phyloP scores from a whole-genome alignment of 768 basidiomycete species.

The Collybia sordida region DNA sequence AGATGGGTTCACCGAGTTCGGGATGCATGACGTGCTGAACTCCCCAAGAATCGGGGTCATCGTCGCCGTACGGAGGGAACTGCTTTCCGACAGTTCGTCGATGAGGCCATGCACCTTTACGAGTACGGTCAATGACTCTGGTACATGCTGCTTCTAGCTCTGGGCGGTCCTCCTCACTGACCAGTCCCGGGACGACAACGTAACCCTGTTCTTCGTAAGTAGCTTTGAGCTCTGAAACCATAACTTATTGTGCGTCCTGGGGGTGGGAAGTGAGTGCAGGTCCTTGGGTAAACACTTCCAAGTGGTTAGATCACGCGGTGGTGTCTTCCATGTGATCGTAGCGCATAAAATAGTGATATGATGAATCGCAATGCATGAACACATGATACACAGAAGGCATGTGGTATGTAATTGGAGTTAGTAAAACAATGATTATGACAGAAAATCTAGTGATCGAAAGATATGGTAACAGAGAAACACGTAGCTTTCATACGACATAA shows the following conservation, averaged over 20 bases:
- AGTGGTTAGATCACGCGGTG: no score
- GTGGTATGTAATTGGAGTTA: no score
- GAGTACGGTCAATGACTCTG: constrained; percentile 49
- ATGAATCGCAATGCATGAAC: no score
- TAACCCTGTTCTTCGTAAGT: constrained; percentile 65
- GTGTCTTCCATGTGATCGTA: no score
- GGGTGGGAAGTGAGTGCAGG: no score
- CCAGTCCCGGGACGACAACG: constrained; percentile 59
- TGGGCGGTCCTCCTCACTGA: constrained; percentile 36
- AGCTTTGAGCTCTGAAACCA: constrained; percentile 34
- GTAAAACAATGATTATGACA: no score
- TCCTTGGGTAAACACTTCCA: no score
- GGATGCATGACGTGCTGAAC: constrained; percentile 85
- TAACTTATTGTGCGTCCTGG: neutral
- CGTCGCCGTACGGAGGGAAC: constrained; percentile 69
- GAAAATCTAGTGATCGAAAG: no score
- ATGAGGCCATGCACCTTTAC: constrained; percentile 61
- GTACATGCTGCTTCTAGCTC: constrained; percentile 51
- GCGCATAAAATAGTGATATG: no score
- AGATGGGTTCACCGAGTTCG: constrained; percentile 55
- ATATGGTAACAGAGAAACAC: no score
- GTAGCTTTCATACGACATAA: no score
- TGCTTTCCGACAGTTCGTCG: constrained; percentile 75
- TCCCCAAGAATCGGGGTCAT: constrained; percentile 72
- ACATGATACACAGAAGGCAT: no score